Evolutionary conservation across 768 basidiomycete species (phyloP).

Genomic region (Suillus plorans): DNA sequence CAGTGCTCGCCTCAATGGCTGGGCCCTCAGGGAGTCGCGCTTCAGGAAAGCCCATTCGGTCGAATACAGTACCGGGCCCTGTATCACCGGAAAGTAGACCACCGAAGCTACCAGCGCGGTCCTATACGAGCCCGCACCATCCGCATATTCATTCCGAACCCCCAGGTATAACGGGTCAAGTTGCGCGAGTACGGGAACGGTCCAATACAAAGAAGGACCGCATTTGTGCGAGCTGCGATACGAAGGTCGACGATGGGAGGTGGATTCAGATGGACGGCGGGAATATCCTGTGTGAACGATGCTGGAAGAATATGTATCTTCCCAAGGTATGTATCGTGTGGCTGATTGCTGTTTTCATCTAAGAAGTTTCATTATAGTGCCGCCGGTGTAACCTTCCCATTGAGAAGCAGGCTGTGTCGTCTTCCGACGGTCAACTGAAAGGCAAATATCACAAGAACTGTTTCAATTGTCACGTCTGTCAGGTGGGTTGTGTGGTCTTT

Average conservation of each 20-base stretch:
- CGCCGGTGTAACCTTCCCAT: slow-evolving; percentile 85
- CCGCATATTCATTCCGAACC: slow-evolving; percentile 33
- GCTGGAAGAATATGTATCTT: slow-evolving; percentile 96
- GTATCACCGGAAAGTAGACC: slow-evolving; percentile 44
- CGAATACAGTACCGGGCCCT: slow-evolving; percentile 52
- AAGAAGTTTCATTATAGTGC: slow-evolving; percentile 50
- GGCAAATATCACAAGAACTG: slow-evolving; percentile 93
- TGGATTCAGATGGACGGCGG: slow-evolving; percentile 82
- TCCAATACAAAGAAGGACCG: slow-evolving; percentile 31
- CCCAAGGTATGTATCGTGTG: slow-evolving; percentile 65
- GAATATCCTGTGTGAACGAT: slow-evolving; percentile 79
- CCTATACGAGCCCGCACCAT: slow-evolving; percentile 49
- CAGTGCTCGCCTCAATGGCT: slow-evolving; percentile 30
- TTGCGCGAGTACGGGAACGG: slow-evolving; percentile 32
- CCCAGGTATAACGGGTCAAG: slow-evolving; percentile 24
- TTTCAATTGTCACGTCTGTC: slow-evolving; percentile 85
- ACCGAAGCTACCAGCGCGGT: slow-evolving; percentile 56
- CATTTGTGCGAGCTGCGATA: slow-evolving; percentile 67
- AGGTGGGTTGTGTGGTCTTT: slow-evolving; percentile 40
- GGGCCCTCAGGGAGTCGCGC: slow-evolving; percentile 17
- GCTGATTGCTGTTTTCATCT: not conserved
- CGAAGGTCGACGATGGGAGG: slow-evolving; percentile 71
- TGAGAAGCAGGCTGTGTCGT: slow-evolving; percentile 89
- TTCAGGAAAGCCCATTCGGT: slow-evolving; percentile 38
- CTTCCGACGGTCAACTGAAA: slow-evolving; percentile 90